Base-by-base conservation (phyloP, 805 yeast species). In the Citeromyces nyonsensis region DNA sequence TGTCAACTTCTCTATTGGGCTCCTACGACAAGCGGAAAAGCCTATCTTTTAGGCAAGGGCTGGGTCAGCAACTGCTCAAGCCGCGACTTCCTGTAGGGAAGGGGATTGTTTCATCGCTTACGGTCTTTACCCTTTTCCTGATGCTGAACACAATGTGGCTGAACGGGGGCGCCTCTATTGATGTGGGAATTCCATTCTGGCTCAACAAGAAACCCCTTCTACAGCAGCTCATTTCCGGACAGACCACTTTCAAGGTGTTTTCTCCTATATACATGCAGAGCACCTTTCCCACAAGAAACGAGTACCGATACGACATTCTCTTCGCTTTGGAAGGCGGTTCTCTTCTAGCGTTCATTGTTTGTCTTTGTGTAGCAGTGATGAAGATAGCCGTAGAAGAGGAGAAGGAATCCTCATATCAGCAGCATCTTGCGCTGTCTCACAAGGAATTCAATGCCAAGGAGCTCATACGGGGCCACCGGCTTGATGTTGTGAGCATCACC, bases 401-500 rank as follows among this genome's bases (percentile, higher is more conserved):
- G 13, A 45, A 45, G 10, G 35, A 39, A 35, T 33, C 6, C 30
- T 40, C 10, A 20, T 27, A 10, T 24, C 29, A 8, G 15, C 22
- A 18, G 22, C 22, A 18, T 18, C 7, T 18, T n/a, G n/a, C n/a
- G 22, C 6, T 18, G 7, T 18, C 22, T 5, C 22, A 18, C 22
- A 18, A 18, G 7, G 40, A 35, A 14, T 34, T 36, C 36, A 48
- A 50, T 36, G 41, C 54, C 44, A 43, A 69, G 58, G 53, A 65
- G 54, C 34, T 59, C 28, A 35, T 62, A 10, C 48, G 56, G 20
- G 73, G 73, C 4, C 86, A 76, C 47, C 52, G 58, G 15, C 54
- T 80, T 31, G 94, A 83, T 47, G 61, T 80, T 4, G 60, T 77
- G 24, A 64, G 63, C 35, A 55, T 79, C 8, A 53, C 62, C n/a